These are phyloP conservation scores for Lactarius akahatsu DNA, from an alignment of 768 basidiomycete species.

Conservation along the genomic window DNA sequence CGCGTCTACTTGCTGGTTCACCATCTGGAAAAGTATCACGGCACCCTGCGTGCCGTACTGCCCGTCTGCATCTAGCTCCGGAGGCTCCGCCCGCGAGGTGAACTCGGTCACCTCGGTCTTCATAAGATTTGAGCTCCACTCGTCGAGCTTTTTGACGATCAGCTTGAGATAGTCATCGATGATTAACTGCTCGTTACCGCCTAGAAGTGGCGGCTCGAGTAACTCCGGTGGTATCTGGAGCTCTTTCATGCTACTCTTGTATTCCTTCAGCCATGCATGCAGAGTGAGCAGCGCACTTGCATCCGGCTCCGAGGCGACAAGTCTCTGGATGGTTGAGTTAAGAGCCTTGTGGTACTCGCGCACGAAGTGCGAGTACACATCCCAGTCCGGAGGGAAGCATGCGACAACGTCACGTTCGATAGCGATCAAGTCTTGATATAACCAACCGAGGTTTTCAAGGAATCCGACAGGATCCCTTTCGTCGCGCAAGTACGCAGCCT, in stretches of 20 bases:
- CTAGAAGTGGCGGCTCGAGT: conserved; percentile 86
- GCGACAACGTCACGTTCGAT: conserved; percentile 87
- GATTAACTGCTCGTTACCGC: conserved; percentile 88
- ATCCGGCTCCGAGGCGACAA: conserved; percentile 74
- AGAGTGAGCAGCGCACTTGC: conserved; percentile 85
- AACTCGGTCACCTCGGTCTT: conserved; percentile 87
- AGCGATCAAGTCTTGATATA: conserved; percentile 94
- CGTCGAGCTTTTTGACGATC: conserved; percentile 93
- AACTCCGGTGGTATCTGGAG: conserved; percentile 78
- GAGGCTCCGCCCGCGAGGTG: conserved; percentile 75
- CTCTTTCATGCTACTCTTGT: conserved; percentile 93
- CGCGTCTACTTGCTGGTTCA: conserved; percentile 93
- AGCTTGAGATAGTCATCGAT: conserved; percentile 95
- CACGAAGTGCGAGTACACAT: conserved; percentile 79
- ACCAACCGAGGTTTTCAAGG: conserved; percentile 78
- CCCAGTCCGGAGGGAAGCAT: conserved; percentile 90
- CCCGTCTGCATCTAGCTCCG: conserved; percentile 86
- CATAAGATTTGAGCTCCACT: conserved; percentile 95
- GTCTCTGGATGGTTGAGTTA: conserved; percentile 66
- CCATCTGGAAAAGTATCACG: conserved; percentile 96
- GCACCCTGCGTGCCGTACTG: conserved; percentile 87
- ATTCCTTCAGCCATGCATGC: conserved; percentile 94
- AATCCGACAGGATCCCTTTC: conserved; percentile 68
- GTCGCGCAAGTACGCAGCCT: conserved; percentile 60
- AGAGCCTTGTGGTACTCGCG: conserved; percentile 89